Base-by-base conservation (phyloP, 306 rosid species). In the Dicorynia guianensis region DNA sequence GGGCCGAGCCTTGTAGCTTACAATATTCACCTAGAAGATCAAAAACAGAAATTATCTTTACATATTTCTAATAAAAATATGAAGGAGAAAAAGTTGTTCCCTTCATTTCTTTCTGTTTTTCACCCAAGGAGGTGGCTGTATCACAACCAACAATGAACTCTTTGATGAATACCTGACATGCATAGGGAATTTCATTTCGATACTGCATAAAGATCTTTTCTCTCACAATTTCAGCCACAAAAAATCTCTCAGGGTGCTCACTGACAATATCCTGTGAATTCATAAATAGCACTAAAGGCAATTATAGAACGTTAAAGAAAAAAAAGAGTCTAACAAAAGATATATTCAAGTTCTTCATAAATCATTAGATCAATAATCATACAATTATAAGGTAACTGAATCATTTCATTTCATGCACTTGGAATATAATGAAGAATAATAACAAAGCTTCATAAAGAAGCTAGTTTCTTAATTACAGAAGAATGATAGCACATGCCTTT, bases 201-300 rank as follows among this genome's bases (percentile, higher is more conserved):
- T 90, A 92, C 79, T 95, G 99, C 92, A 90, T 85, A 78, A 95
- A 92, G 74, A 95, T 95, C 89, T 95, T 95, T 79, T 95, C 99
- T 82, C 99, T 88, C 52, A 95, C 83, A 47, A 95, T 95, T 82
- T 92, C 99, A 63, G 93, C 80, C 7, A 95, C 89, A 76, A 95
- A 95, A 83, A 95, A 95, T 84, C 99, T 85, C 81, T 95, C 99
- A 11, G 97, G 97, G 80, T 92, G 99, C 77, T 95, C 97, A 68
- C 99, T 95, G 79, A 95, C 88, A 55, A 90, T 92, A 75, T 87
- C 99, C 99, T 95, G 90, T 58, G 74, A 79, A 83, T 43, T 72
- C 75, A 89, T 35, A 64, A 68, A 76, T 14, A 49, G 75, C 38
- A 74, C 65, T 38, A 46, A 46, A 67, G 58, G 72, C 60, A 63